Conservation (phyloP, 2,329 filamentous ascomycete species). For the Xylariaceae sp. region DNA sequence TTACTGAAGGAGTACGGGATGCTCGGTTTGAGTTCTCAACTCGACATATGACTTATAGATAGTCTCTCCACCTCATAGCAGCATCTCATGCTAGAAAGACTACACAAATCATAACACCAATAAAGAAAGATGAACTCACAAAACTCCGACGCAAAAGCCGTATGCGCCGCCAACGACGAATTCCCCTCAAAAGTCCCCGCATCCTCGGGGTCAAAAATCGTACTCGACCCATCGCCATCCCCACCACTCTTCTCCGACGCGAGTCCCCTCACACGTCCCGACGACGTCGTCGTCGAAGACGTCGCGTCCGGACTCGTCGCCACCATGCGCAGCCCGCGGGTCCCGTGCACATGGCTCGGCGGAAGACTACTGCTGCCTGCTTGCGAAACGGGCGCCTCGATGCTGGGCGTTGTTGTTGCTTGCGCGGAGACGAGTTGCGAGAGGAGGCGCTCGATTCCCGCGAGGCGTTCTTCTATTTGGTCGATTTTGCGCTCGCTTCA, state of each 20-base stretch:
- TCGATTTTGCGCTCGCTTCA: constrained; percentile 46
- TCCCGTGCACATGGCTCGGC: neutral
- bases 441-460: constrained; percentile 36
- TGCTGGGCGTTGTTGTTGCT: neutral
- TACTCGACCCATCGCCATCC: constrained; percentile 35
- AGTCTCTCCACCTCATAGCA: too few relatives aligned
- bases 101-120: too few relatives aligned
- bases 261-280: constrained; percentile 32
- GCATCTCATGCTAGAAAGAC: too few relatives aligned
- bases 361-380: neutral
- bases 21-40: too few relatives aligned
- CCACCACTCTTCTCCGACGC: constrained; percentile 7
- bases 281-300: constrained; percentile 2
- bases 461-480: constrained; percentile 36
- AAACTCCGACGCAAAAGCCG: constrained; percentile 43
- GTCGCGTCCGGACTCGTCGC: neutral
- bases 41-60: too few relatives aligned
- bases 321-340: neutral
- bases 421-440: constrained; percentile 27
- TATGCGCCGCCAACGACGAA: constrained; percentile 42
- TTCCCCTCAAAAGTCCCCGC: constrained; percentile 43
- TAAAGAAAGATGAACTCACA: too few relatives aligned
- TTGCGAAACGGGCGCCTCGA: constrained; percentile 1
- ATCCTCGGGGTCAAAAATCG: constrained; percentile 48
- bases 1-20: too few relatives aligned